Base-by-base conservation (phyloP, 805 yeast species). In the Hyphopichia homilentoma region DNA sequence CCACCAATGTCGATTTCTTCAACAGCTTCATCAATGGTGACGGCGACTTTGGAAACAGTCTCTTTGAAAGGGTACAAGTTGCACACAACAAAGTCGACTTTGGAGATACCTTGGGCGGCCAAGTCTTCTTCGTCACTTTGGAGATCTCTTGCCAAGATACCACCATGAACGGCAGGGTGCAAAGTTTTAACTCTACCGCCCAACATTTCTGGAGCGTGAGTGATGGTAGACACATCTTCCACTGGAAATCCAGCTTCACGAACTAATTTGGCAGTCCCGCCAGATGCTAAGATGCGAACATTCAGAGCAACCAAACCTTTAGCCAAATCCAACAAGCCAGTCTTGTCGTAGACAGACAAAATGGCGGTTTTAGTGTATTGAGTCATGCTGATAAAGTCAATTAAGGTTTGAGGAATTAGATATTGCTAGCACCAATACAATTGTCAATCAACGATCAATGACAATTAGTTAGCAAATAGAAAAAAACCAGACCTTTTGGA, bases 131-230 rank as follows among this genome's bases (percentile, higher is more conserved):
- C 94, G 65, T 93, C 98, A 43, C 84, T 71, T 49, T 84, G 95
- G 59, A 87, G 75, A 67, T 93, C 78, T 70, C 97, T 80, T 32
- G 98, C 97, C 48, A 93, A 75, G 52, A 93, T 93, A 61, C 95
- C 95, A 51, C 96, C 98, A 61, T 93, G 98, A 41, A 93, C 96
- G 19, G 97, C 98, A 25, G 98, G 98, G 61, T 93, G 98, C 51
- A 93, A 73, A 39, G 98, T 93, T 72, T 93, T 93, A 50, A 93
- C 98, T 67, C 98, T 79, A 44, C 98, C 98, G 43, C 97, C 96
- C 48, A 93, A 74, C 96, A 93, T 93, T 66, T 93, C 98, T 33
- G 98, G 98, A 25, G 97, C 97, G 56, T 93, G 96, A 22, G 98
- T 93, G 59, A 93, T 87, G 38, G 93, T 60, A 25, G 94, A 81